Base-by-base conservation (phyloP, 2,329 filamentous ascomycete species). In the Massarina eburnea region DNA sequence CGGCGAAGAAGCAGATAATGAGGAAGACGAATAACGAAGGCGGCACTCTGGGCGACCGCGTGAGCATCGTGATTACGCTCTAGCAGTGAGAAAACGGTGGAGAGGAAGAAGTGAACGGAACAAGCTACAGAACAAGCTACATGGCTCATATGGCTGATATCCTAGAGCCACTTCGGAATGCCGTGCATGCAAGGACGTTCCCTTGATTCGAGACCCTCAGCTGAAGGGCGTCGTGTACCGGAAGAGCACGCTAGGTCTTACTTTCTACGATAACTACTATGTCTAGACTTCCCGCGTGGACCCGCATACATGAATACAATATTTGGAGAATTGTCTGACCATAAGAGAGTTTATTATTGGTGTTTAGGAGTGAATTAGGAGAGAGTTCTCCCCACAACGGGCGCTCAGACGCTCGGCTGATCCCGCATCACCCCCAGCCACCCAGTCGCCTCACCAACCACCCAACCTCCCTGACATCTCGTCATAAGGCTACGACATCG, bases 1-100 rank as follows among this genome's bases (percentile, higher is more conserved):
- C 62, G 2, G 68, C 52, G 48, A 66, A 62, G 20, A 47, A 56
- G 27, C 64, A 66, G 37, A 68, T 59, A 34, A 55, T 39, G 4
- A 68, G 44, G 29, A 66, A 45, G 21, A 66, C 45, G 18, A 59
- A 8, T 6, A 66, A 36, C 18, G 60, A 52, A 3, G 58, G 58
- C 40, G 58, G 52, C 6, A 61, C 39, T 24, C 39, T 58, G 29
- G 61, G 43, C 33, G 62, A 57, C 24, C 59, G 60, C 33, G 59
- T 38, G 27, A 68, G 49, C 66, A 68, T 68, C 12, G 41, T 55
- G 56, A 46, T 24, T n/a, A 20, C 2, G 19, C 39, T 27, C 24
- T 17, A n/a, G 30, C 36, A 21, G 15, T 3, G 38, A 15, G 34
- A 22, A 21, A 19, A 32, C 22, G 9, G 8, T 39, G 10, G 8